Evolutionary conservation across 208 protist genomes (phyloP).

Genomic region (Naegleria gruberi): DNA sequence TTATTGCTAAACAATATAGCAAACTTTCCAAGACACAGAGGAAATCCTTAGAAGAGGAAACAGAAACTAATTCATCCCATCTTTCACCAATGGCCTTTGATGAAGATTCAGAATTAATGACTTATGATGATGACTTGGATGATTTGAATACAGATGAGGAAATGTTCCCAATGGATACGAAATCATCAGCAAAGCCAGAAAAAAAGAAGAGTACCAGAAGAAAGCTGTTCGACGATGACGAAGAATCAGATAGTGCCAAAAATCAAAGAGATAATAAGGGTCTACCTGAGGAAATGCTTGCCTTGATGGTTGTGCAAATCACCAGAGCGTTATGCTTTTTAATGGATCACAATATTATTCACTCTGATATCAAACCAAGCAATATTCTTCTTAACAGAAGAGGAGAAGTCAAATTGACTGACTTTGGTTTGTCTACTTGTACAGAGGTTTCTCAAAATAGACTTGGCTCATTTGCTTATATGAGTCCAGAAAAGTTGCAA

Average conservation of each 20-base stretch:
- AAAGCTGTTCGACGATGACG: not conserved
- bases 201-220: not conserved
- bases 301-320: not conserved
- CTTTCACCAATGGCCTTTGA: not conserved
- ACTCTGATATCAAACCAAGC: conserved; percentile 88
- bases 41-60: not conserved
- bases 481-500: not conserved
- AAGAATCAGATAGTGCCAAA: not conserved
- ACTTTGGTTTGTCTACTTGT: conserved; percentile 98
- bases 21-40: not conserved
- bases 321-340: not conserved
- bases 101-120: not conserved
- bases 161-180: not conserved
- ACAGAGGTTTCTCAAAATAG: conserved; percentile 35
- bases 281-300: not conserved
- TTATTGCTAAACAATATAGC: not conserved
- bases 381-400: conserved; percentile 76
- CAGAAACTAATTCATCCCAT: not conserved
- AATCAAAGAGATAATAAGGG: not conserved
- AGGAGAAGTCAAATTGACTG: conserved; percentile 94
- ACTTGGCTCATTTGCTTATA: not conserved
- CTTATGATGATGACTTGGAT: not conserved
- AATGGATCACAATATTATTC: conserved; percentile 72
- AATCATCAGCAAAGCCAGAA: not conserved
- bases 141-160: not conserved